Percentiles rank a stretch among this genome's conserved stretches.
phyloP scores from a whole-genome alignment of 2,329 filamentous ascomycete genomes.

The Domatiomyces globalis region DNA sequence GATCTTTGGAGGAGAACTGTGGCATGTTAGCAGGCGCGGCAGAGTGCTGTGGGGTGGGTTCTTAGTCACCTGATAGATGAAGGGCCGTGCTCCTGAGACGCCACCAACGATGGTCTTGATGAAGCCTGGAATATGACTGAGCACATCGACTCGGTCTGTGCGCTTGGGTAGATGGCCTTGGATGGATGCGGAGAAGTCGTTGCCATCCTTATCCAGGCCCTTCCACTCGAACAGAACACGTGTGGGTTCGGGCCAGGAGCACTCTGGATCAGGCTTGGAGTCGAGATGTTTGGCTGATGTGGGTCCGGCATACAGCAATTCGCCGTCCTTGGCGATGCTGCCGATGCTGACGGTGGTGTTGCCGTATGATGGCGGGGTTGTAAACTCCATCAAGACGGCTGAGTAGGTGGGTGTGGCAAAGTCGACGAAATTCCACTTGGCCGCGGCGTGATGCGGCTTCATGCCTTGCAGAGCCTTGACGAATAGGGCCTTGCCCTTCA shows the following conservation, averaged over 20 bases:
- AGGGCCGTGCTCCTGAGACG: slow-evolving; percentile 84
- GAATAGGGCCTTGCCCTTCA: slow-evolving; percentile 67
- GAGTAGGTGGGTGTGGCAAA: slow-evolving; percentile 82
- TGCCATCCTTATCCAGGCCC: slow-evolving; percentile 63
- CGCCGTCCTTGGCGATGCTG: slow-evolving; percentile 61
- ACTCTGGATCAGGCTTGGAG: slow-evolving; percentile 57
- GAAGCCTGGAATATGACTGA: slow-evolving; percentile 91
- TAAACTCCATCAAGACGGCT: slow-evolving; percentile 90
- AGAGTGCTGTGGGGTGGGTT: background rate
- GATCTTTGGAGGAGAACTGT: slow-evolving; percentile 55
- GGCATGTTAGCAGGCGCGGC: background rate
- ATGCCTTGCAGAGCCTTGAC: slow-evolving; percentile 85
- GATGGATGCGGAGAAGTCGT: slow-evolving; percentile 54
- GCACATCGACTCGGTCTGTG: slow-evolving; percentile 78
- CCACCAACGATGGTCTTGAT: slow-evolving; percentile 85
- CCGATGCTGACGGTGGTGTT: slow-evolving; percentile 71
- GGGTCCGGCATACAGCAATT: slow-evolving; percentile 60
- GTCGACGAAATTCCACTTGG: slow-evolving; percentile 83
- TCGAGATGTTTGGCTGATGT: slow-evolving; percentile 56
- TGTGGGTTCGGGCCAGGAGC: slow-evolving; percentile 78
- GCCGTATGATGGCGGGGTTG: slow-evolving; percentile 83
- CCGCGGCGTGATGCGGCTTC: slow-evolving; percentile 95
- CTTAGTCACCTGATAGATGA: slow-evolving; percentile 76
- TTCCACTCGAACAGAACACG: slow-evolving; percentile 63
- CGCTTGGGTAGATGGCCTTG: slow-evolving; percentile 55